Conservation (phyloP, 2,329 filamentous ascomycete genomes). For the Stagonosporopsis chrysanthemi region DNA sequence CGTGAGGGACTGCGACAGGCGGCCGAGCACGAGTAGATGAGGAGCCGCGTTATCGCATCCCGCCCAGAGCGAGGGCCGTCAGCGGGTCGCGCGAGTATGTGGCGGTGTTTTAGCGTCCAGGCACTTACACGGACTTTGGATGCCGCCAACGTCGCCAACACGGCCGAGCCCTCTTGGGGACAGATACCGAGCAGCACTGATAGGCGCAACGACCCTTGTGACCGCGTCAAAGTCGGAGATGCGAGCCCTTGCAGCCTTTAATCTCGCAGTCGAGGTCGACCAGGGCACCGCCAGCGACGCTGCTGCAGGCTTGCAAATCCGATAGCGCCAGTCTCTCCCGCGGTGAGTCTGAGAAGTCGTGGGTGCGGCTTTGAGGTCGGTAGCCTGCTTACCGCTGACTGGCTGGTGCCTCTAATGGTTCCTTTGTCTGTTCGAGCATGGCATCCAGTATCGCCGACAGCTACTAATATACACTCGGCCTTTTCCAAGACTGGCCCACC, state of each 20-base stretch:
- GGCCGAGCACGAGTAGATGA: conserved; percentile 14
- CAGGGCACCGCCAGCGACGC: conserved; percentile 1
- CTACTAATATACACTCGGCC: conserved; percentile 4
- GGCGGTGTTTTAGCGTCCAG: conserved; percentile 18
- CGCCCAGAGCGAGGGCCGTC: conserved; percentile 14
- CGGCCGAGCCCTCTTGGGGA: conserved; percentile 17
- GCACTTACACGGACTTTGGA: conserved; percentile 7
- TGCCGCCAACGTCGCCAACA: conserved; percentile 20
- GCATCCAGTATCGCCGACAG: conserved; percentile 9
- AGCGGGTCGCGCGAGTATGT: conserved; percentile 21
- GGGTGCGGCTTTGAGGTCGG: conserved; percentile 4
- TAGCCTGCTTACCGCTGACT: conserved; percentile 20
- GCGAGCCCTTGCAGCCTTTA: background rate
- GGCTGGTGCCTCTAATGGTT: conserved; percentile 18
- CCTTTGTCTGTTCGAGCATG: conserved; percentile 4
- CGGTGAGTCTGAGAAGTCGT: conserved; percentile 2
- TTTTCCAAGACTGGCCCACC: background rate
- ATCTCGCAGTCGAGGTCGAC: background rate
- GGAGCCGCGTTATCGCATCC: conserved; percentile 21
- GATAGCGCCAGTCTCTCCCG: conserved; percentile 17
- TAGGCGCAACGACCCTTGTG: conserved; percentile 12
- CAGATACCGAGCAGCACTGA: conserved; percentile 16
- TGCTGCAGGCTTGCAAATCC: conserved; percentile 6
- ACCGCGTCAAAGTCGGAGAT: conserved; percentile 7
- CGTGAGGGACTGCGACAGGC: conserved; percentile 3